Conservation (phyloP, 2,329 filamentous ascomycete genomes). For the Verticillium alfalfae region DNA sequence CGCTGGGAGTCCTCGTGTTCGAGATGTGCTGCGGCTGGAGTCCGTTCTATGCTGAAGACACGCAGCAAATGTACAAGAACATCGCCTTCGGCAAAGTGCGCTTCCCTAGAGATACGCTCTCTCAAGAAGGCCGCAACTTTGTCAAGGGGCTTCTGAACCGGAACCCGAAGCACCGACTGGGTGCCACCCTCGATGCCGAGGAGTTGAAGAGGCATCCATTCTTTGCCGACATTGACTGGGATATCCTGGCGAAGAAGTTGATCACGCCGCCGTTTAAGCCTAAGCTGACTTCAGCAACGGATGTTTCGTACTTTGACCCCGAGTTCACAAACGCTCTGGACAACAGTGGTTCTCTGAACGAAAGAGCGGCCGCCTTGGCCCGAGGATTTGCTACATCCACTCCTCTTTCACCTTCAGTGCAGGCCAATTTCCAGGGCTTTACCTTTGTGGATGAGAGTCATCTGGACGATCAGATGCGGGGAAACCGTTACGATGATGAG, state of each 20-base stretch:
- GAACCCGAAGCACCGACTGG: slow-evolving; percentile 91
- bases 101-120: slow-evolving; percentile 91
- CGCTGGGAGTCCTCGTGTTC: slow-evolving; percentile 91
- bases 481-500: slow-evolving; percentile 38
- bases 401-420: slow-evolving; percentile 87
- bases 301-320: slow-evolving; percentile 97
- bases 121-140: slow-evolving; percentile 92
- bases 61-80: slow-evolving; percentile 99
- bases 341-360: slow-evolving; percentile 81
- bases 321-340: slow-evolving; percentile 96
- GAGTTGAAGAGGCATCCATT: slow-evolving; percentile 93
- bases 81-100: slow-evolving; percentile 98
- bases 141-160: slow-evolving; percentile 96
- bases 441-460: slow-evolving; percentile 98
- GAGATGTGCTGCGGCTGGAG: slow-evolving; percentile 99
- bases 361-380: slow-evolving; percentile 80
- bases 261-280: slow-evolving; percentile 97
- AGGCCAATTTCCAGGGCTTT: slow-evolving; percentile 97
- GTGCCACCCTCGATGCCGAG: slow-evolving; percentile 84
- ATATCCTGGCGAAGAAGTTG: slow-evolving; percentile 78
- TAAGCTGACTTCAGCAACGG: slow-evolving; percentile 89
- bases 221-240: slow-evolving; percentile 93
- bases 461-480: slow-evolving; percentile 77
- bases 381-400: slow-evolving; percentile 85
- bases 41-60: slow-evolving; percentile 97